These are phyloP conservation scores for Solanum sejunctum DNA, from an alignment of 257 asterid species.

Conservation along the genomic window DNA sequence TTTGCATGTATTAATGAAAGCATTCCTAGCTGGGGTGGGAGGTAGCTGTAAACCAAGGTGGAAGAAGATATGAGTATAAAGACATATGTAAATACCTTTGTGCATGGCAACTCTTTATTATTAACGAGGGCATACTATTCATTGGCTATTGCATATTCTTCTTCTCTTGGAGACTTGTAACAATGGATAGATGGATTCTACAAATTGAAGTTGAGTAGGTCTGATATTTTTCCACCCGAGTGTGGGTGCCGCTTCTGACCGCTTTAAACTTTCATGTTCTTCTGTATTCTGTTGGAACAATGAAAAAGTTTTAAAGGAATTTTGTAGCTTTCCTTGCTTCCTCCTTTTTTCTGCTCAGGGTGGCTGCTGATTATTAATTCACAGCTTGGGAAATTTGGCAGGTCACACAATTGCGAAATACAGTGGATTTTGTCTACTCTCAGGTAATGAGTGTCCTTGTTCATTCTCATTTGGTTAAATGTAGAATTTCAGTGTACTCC, in stretches of 20 bases:
- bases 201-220: background rate
- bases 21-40: background rate
- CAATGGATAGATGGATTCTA: background rate
- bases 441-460: slow-evolving; percentile 41
- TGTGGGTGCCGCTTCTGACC: background rate
- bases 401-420: slow-evolving; percentile 57
- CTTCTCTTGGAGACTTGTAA: background rate
- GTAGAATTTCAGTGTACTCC: background rate
- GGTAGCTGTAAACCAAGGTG: background rate
- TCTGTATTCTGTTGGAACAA: background rate
- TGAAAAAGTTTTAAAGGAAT: background rate
- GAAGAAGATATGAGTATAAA: background rate
- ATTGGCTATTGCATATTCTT: background rate
- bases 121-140: background rate
- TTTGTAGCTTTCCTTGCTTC: background rate
- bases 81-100: background rate
- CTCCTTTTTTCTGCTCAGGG: background rate
- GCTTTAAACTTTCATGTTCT: background rate
- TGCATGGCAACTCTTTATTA: background rate
- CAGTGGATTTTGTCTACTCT: slow-evolving; percentile 49
- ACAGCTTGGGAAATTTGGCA: slow-evolving; percentile 14
- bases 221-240: background rate
- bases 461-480: background rate
- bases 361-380: background rate
- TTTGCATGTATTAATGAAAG: background rate